Conservation (phyloP, 768 basidiomycete genomes). For the Psilocybe cubensis region DNA sequence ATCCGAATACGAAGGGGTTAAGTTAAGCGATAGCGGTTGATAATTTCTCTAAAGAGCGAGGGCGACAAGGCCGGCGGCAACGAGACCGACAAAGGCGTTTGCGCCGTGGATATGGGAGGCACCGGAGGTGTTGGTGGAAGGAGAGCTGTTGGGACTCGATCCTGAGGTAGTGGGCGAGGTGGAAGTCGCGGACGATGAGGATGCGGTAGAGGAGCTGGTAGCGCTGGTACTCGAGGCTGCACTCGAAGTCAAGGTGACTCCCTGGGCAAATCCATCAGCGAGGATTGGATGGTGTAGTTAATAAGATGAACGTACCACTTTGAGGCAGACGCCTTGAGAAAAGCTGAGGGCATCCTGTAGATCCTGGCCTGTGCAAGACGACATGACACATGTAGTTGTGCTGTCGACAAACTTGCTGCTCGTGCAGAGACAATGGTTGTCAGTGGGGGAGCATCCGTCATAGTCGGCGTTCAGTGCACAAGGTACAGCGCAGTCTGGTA, state of each 20-base stretch:
- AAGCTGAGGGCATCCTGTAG: constrained; percentile 42
- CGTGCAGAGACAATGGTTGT: constrained; percentile 64
- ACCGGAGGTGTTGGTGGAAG: constrained; percentile 13
- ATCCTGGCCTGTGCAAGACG: constrained; percentile 50
- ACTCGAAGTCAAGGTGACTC: constrained; percentile 49
- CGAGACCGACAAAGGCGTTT: constrained; percentile 43
- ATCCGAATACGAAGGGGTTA: neutral
- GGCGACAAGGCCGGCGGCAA: constrained; percentile 47
- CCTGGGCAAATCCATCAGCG: constrained; percentile 33
- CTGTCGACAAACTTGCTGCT: constrained; percentile 44
- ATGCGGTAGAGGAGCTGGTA: constrained; percentile 14
- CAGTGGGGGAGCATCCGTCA: constrained; percentile 48
- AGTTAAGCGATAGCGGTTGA: neutral
- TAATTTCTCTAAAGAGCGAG: constrained; percentile 41
- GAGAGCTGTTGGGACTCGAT: constrained; percentile 10
- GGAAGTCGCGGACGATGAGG: constrained; percentile 11
- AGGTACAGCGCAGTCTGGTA: constrained; percentile 50
- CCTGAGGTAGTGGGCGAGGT: constrained; percentile 21
- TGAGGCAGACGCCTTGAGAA: constrained; percentile 46
- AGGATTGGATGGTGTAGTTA: constrained; percentile 1
- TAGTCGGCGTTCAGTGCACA: constrained; percentile 52
- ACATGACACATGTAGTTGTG: constrained; percentile 52
- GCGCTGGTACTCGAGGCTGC: constrained; percentile 15
- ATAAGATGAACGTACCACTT: constrained; percentile 48
- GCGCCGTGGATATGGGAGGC: constrained; percentile 27